Base-by-base conservation (phyloP, 164 flowering plant species). In the Malania oleifera region DNA sequence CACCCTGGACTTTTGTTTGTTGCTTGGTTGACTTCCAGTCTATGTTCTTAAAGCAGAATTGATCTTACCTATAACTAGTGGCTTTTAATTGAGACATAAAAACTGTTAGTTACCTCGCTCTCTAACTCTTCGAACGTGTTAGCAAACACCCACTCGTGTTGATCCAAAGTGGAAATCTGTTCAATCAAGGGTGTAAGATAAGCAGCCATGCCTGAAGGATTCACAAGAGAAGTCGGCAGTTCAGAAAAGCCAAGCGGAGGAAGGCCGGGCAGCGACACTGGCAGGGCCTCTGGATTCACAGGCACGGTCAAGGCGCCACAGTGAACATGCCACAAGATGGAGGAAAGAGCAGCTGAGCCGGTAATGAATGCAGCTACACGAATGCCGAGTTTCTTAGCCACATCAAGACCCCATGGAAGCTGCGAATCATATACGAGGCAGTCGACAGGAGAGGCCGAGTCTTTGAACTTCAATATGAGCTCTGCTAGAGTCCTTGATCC, bases 401-500 rank as follows among this genome's bases (percentile, higher is more conserved):
- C 72, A 25, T 64, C 61, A 26, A 69, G 29, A 38, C 53, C 64
- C 72, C 72, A 69, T 25, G 72, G 57, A 13, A 69, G 18, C 25
- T 63, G n/a, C 0, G 67, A 58, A 29, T 69, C 72, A 43, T 69
- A 69, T 1, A 69, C 68, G 11, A 69, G 25, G 12, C 67, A 58
- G 40, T 25, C 12, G 10, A 69, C 64, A 19, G 67, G 72, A 1
- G 23, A 25, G 29, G 37, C 52, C 0, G 66, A 56, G 60, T 22
- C 31, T 1, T 31, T 14, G 56, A 40, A 54, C 47, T 57, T 65
- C 17, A 26, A 10, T 18, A 70, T 57, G 40, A 70, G 62, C 10
- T 70, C 70, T 10, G 52, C 37, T 8, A 70, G 24, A 23, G 73
- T 66, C 31, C 45, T 66, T 23, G 74, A 61, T 1, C 74, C 74